phyloP scores from a whole-genome alignment of 139 green algal genomes.

The Asterochloris sp. region DNA sequence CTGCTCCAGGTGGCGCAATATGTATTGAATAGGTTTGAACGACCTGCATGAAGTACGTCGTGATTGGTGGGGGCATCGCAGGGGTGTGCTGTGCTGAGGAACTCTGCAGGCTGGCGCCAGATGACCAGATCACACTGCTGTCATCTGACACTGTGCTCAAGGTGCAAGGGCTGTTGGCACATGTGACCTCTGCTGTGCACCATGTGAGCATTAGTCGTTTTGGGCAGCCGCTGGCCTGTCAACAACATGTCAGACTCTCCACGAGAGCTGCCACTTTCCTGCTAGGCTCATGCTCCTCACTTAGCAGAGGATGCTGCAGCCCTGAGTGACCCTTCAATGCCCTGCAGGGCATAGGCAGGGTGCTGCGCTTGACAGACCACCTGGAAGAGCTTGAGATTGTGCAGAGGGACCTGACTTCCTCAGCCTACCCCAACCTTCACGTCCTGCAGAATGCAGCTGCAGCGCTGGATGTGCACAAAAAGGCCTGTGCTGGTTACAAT shows the following conservation, averaged over 20 bases:
- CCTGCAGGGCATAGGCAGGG: conserved; percentile 48
- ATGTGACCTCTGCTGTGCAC: too few species aligned
- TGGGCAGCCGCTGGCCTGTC: not conserved
- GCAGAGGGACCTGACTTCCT: conserved; percentile 37
- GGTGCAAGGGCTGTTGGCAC: conserved; percentile 15
- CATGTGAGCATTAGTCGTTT: too few species aligned
- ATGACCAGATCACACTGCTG: conserved; percentile 48
- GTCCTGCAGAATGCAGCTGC: conserved; percentile 39
- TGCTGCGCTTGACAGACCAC: conserved; percentile 41
- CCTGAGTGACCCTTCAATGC: not conserved
- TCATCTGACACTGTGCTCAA: conserved; percentile 55
- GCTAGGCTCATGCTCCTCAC: too few species aligned
- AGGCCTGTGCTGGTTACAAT: too few species aligned
- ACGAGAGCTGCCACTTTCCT: not conserved
- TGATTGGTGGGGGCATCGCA: conserved; percentile 77
- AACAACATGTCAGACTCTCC: not conserved
- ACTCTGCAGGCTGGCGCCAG: conserved; percentile 44
- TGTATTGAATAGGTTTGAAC: not conserved
- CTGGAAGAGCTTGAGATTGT: conserved; percentile 57
- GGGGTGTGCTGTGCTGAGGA: conserved; percentile 77
- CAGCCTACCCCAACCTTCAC: conserved; percentile 39
- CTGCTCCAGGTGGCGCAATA: too few species aligned
- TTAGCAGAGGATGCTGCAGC: not conserved
- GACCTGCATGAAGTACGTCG: conserved; percentile 31
- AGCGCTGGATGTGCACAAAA: conserved; percentile 28